These are phyloP conservation scores for Chlorella sp. DNA, from an alignment of 139 green algal genomes.

Conservation along the genomic window DNA sequence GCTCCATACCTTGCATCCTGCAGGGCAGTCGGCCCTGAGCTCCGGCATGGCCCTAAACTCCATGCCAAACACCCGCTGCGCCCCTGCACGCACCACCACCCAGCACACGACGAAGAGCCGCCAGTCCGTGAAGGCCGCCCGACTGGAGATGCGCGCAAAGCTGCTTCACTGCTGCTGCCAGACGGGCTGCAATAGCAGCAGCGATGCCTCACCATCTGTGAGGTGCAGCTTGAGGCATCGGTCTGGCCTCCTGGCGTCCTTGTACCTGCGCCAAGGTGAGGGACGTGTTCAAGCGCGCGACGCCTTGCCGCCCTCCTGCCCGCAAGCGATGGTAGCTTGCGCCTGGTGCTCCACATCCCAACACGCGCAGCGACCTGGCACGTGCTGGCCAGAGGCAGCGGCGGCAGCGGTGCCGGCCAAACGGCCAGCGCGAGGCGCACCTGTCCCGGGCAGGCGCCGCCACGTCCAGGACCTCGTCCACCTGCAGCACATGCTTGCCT, in stretches of 20 bases:
- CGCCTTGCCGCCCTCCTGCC: not conserved
- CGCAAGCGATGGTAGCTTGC: not conserved
- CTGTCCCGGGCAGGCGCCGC: conserved; percentile 46
- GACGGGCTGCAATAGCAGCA: not conserved
- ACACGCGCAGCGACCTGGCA: not conserved
- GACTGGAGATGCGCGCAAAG: not conserved
- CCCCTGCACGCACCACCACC: not conserved
- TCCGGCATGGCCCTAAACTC: conserved; percentile 15
- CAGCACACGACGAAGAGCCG: no score
- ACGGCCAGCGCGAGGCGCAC: conserved; percentile 17
- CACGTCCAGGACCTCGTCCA: conserved; percentile 68
- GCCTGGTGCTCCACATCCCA: not conserved
- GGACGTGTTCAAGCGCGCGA: not conserved
- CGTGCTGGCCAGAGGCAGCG: no score
- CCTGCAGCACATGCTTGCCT: conserved; percentile 62
- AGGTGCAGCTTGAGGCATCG: conserved; percentile 64
- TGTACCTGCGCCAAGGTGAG: not conserved
- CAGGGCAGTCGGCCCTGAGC: conserved; percentile 20
- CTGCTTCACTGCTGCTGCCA: not conserved
- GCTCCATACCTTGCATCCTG: conserved; percentile 17
- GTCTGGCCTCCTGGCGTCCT: not conserved
- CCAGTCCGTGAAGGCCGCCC: not conserved
- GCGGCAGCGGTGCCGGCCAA: no score
- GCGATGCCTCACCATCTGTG: conserved; percentile 40
- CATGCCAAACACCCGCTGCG: conserved; percentile 20